Evolutionary conservation across 192 early-diverging fungal genomes (phyloP).

Genomic region (Coemansia javaensis): DNA sequence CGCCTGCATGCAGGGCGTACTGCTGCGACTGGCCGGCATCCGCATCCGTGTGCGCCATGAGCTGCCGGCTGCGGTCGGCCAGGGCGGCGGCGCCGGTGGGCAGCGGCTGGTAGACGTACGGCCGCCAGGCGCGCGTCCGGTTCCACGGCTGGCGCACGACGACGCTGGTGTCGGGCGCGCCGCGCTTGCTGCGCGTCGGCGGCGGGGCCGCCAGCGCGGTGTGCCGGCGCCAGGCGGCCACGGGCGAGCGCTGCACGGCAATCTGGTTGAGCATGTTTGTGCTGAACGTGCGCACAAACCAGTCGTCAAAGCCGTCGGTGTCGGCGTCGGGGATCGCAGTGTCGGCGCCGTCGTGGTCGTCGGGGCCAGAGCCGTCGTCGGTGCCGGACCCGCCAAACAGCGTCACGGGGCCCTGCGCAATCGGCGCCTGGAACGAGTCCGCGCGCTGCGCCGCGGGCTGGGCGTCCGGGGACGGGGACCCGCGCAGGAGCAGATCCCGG

Average conservation of each 20-base stretch:
- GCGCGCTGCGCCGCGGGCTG: background rate
- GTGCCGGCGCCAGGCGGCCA: too few species aligned
- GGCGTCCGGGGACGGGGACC: too few species aligned
- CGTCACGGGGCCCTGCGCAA: background rate
- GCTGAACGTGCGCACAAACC: slow-evolving; percentile 8
- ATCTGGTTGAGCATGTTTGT: slow-evolving; percentile 1
- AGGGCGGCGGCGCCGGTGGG: slow-evolving; percentile 5
- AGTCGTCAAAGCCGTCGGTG: slow-evolving; percentile 11
- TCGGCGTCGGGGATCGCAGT: background rate
- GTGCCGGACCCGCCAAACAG: background rate
- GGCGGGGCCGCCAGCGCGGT: background rate
- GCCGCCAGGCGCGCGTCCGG: slow-evolving; percentile 13
- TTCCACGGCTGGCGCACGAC: slow-evolving; percentile 41
- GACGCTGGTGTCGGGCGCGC: slow-evolving; percentile 5
- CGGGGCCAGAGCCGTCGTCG: background rate
- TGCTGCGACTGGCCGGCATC: slow-evolving; percentile 7
- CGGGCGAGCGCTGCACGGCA: background rate
- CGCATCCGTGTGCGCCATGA: too few species aligned
- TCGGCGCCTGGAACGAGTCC: background rate
- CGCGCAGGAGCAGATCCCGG: too few species aligned
- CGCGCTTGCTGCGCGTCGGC: background rate
- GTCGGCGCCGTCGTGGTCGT: slow-evolving; percentile 3
- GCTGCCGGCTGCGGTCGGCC: slow-evolving; percentile 3
- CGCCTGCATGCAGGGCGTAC: slow-evolving; percentile 16
- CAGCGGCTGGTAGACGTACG: slow-evolving; percentile 28